Evolutionary conservation across 1,284 basidiomycete species (phyloP).

Genomic region (Cryptococcus amylolentus): DNA sequence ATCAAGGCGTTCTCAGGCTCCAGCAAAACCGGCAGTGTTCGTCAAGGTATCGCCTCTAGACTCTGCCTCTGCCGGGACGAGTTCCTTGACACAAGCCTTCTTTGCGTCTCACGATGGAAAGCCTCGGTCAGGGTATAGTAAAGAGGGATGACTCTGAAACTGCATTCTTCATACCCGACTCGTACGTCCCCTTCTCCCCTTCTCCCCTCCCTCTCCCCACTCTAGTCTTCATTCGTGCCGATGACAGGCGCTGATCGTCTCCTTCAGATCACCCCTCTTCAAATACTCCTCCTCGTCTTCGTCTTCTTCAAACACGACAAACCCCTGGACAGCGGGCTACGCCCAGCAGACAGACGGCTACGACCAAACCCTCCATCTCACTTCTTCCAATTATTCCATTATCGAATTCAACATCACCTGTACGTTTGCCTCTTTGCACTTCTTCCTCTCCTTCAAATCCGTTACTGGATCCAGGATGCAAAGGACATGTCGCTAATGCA

Average conservation of each 20-base stretch:
- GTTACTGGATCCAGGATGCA: no score
- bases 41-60: no score
- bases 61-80: no score
- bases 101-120: not conserved
- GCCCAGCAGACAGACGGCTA: conserved; percentile 29
- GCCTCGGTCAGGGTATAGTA: not conserved
- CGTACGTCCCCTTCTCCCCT: conserved; percentile 11
- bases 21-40: no score
- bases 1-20: no score
- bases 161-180: conserved; percentile 23
- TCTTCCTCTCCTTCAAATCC: no score
- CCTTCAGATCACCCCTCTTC: conserved; percentile 23
- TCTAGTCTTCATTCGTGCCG: not conserved
- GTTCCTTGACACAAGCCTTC: no score
- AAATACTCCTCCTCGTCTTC: conserved; percentile 14
- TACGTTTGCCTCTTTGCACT: conserved; percentile 6
- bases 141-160: not conserved
- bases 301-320: not conserved
- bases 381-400: conserved; percentile 13
- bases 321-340: conserved; percentile 29
- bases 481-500: no score
- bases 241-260: not conserved
- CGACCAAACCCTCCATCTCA: conserved; percentile 33
- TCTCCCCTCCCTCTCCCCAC: not conserved
- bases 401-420: conserved; percentile 31